Conservation (phyloP, 2,329 filamentous ascomycete genomes). For the Furcasterigmium sp. region DNA sequence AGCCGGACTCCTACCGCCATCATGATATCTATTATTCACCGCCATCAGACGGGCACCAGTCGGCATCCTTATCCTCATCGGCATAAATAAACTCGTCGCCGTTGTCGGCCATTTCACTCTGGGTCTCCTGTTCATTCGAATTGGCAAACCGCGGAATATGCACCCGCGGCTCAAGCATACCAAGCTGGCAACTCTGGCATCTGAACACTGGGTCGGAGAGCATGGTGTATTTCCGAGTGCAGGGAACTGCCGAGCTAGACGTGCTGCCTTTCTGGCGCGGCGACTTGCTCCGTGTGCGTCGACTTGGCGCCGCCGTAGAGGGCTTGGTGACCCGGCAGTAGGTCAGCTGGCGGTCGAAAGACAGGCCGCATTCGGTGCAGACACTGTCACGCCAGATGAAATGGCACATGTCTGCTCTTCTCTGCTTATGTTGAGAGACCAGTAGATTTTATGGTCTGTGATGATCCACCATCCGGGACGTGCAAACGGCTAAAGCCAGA, state of each 20-base stretch:
- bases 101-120: too few species aligned
- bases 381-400: conserved; percentile 4
- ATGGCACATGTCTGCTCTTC: neutral
- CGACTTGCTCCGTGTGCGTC: neutral
- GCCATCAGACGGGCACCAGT: too few species aligned
- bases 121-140: too few species aligned
- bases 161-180: neutral
- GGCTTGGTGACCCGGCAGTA: neutral
- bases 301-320: neutral
- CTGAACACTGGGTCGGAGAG: neutral
- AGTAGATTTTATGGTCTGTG: too few species aligned
- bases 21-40: too few species aligned
- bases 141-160: neutral
- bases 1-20: too few species aligned
- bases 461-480: too few species aligned
- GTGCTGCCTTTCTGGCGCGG: neutral
- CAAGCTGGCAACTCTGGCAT: neutral
- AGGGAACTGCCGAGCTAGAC: neutral
- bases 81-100: too few species aligned
- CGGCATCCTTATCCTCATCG: too few species aligned
- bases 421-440: neutral
- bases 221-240: neutral
- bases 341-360: conserved; percentile 2
- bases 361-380: neutral
- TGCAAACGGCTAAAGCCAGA: too few species aligned